These are phyloP conservation scores for Exophiala sp. DNA, from an alignment of 2,329 filamentous ascomycete genomes.

Conservation along the genomic window DNA sequence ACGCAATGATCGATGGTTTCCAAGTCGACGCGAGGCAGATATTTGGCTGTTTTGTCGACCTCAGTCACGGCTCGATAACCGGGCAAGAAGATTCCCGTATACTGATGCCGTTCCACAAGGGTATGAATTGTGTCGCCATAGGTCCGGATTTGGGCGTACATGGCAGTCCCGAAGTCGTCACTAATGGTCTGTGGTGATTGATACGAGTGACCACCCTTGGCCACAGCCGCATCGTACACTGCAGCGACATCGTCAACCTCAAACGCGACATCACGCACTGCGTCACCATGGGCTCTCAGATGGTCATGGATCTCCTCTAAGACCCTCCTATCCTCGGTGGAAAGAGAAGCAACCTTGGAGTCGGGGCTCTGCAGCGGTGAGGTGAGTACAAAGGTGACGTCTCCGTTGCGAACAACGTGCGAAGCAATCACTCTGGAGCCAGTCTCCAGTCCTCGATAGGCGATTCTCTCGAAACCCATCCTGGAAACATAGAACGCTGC, in stretches of 20 bases:
- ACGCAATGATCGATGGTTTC: slow-evolving; percentile 90
- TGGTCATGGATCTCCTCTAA: slow-evolving; percentile 74
- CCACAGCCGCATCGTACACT: slow-evolving; percentile 69
- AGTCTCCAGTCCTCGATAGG: slow-evolving; percentile 84
- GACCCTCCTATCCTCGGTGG: slow-evolving; percentile 54
- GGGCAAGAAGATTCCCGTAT: slow-evolving; percentile 73
- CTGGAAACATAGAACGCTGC: slow-evolving; percentile 81
- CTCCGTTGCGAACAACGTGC: slow-evolving; percentile 72
- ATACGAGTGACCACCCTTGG: slow-evolving; percentile 39
- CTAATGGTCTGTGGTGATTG: slow-evolving; percentile 50
- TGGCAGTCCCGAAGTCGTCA: slow-evolving; percentile 61
- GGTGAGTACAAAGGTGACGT: slow-evolving; percentile 75
- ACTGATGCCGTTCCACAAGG: slow-evolving; percentile 66
- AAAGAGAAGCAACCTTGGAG: slow-evolving; percentile 48
- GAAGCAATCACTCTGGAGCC: slow-evolving; percentile 74
- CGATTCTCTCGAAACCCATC: slow-evolving; percentile 77
- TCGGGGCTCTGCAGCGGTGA: slow-evolving; percentile 67
- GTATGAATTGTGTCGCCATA: slow-evolving; percentile 97
- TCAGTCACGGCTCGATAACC: slow-evolving; percentile 58
- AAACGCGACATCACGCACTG: slow-evolving; percentile 90
- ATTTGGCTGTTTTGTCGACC: slow-evolving; percentile 42
- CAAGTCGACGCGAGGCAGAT: slow-evolving; percentile 60
- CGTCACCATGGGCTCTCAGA: slow-evolving; percentile 82
- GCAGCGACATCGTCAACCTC: slow-evolving; percentile 83
- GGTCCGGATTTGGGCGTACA: slow-evolving; percentile 74